Percentiles rank a stretch among this genome's conserved stretches.
phyloP scores from a whole-genome alignment of 140 eudicot genomes.

The Ambrosia hybrid region DNA sequence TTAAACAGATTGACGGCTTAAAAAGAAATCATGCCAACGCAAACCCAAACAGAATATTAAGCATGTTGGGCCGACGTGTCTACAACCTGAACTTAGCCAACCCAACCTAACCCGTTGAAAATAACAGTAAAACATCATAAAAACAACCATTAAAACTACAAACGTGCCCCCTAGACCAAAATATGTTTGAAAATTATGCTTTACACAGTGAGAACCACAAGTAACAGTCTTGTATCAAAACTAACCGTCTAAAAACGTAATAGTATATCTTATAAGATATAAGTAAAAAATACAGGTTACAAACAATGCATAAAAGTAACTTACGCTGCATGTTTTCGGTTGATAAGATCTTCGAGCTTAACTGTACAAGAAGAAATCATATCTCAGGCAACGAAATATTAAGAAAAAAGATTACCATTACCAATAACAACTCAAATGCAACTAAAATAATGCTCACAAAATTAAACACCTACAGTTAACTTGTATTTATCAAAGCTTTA shows the following conservation, averaged over 20 bases:
- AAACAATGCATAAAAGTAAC: slow-evolving; percentile 1
- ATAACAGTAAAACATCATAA: no score
- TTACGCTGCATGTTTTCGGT: slow-evolving; percentile 39
- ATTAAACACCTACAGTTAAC: neutral
- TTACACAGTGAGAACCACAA: no score
- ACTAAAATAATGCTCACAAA: neutral
- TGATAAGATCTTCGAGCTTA: slow-evolving; percentile 21
- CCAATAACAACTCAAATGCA: neutral
- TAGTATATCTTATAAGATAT: neutral
- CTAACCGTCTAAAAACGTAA: neutral
- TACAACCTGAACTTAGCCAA: no score
- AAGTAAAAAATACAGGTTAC: neutral
- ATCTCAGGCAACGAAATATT: slow-evolving; percentile 4
- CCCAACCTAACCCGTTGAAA: no score
- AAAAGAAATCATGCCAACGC: no score
- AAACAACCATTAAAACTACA: no score
- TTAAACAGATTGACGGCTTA: no score
- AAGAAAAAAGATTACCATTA: neutral
- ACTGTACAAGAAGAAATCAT: neutral
- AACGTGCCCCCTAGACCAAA: no score
- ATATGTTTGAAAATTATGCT: no score
- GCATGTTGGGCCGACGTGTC: no score
- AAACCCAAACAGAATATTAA: no score
- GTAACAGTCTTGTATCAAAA: neutral
- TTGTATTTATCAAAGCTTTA: neutral